Percentiles rank a stretch among this genome's conserved stretches.
Evolutionary conservation across 345 rosid genomes (phyloP).

Genomic region (Melastoma malabathricum): DNA sequence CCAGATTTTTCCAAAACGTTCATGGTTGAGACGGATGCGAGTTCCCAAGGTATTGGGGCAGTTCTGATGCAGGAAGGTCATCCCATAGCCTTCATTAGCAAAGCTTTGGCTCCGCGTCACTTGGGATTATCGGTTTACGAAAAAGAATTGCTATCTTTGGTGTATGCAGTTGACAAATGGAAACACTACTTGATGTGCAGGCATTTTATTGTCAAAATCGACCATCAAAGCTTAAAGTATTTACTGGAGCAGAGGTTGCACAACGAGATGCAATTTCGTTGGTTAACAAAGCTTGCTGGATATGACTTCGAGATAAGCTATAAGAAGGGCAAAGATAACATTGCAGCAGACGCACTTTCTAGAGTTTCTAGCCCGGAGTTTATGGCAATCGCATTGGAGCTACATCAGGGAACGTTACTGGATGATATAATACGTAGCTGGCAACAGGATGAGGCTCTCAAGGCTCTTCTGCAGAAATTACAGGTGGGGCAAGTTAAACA

Average conservation of each 20-base stretch:
- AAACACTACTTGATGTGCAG: background rate
- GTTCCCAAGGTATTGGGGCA: background rate
- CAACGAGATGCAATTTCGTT: background rate
- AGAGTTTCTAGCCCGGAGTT: no score
- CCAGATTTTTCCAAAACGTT: background rate
- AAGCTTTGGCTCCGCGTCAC: background rate
- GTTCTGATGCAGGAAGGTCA: conserved; percentile 1
- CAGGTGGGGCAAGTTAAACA: no score
- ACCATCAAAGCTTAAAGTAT: conserved; percentile 3
- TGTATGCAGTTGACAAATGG: background rate
- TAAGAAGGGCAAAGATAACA: background rate
- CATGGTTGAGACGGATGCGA: background rate
- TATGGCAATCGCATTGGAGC: no score
- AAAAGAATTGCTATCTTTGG: background rate
- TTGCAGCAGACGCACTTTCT: no score
- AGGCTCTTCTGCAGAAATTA: no score
- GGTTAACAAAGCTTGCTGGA: background rate
- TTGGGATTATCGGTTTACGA: background rate
- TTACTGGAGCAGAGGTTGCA: background rate
- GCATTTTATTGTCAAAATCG: background rate
- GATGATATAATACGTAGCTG: no score
- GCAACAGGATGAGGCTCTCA: no score
- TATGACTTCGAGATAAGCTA: background rate
- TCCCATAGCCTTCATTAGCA: background rate
- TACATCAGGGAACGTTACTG: no score